phyloP scores from a whole-genome alignment of 352 stramenopile species.

The Pythium brachiatum region DNA sequence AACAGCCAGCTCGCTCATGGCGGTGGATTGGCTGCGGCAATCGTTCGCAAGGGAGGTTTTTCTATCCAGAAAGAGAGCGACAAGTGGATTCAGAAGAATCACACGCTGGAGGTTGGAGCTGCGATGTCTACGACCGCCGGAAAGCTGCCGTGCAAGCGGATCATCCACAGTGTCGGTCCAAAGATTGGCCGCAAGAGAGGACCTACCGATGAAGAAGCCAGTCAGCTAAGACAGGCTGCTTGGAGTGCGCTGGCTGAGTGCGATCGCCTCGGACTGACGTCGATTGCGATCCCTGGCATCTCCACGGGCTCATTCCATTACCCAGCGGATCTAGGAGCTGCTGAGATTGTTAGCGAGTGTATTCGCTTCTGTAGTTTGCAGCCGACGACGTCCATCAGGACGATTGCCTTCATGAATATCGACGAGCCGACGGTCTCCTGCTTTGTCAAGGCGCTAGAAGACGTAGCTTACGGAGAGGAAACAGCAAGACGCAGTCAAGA shows the following conservation, averaged over 20 bases:
- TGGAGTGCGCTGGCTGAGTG: slow-evolving; percentile 30
- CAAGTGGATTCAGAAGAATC: slow-evolving; percentile 27
- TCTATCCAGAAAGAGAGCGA: slow-evolving; percentile 30
- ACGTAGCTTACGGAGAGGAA: not conserved
- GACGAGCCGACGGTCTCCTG: slow-evolving; percentile 35
- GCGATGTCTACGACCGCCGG: slow-evolving; percentile 29
- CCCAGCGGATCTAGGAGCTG: slow-evolving; percentile 27
- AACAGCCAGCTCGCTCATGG: slow-evolving; percentile 33
- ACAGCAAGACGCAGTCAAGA: not conserved
- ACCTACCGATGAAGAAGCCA: slow-evolving; percentile 23
- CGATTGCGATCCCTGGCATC: slow-evolving; percentile 37
- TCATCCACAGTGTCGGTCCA: slow-evolving; percentile 39
- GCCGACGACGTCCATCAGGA: not conserved
- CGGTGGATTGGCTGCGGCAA: slow-evolving; percentile 32
- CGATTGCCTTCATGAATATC: slow-evolving; percentile 41
- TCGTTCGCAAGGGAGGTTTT: slow-evolving; percentile 27
- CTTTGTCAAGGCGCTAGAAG: slow-evolving; percentile 26
- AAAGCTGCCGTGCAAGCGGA: slow-evolving; percentile 30
- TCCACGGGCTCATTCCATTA: slow-evolving; percentile 43
- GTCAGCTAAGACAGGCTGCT: slow-evolving; percentile 28
- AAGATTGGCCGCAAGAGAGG: slow-evolving; percentile 15
- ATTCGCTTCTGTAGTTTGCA: slow-evolving; percentile 22
- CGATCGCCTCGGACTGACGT: slow-evolving; percentile 22
- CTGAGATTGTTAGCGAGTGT: slow-evolving; percentile 35
- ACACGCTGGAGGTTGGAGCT: slow-evolving; percentile 23